Conservation (phyloP, 2,329 filamentous ascomycete genomes). For the Aureobasidium pullulans region DNA sequence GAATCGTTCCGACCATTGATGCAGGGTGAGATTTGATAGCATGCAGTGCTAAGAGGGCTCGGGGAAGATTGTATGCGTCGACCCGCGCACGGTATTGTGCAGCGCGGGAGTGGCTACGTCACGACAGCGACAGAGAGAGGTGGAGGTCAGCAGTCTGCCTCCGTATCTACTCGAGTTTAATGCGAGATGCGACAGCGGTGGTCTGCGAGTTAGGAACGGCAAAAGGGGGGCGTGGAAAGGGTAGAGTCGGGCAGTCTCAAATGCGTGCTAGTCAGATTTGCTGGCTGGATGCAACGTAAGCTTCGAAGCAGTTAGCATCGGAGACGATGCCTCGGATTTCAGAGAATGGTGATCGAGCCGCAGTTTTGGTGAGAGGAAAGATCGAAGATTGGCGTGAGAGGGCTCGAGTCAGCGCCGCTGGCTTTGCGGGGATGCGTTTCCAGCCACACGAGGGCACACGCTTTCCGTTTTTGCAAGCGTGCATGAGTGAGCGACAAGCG, state of each 20-base stretch:
- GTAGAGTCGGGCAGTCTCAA: background rate
- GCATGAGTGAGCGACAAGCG: slow-evolving; percentile 10
- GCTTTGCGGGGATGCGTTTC: slow-evolving; percentile 8
- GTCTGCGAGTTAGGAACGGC: background rate
- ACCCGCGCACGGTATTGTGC: background rate
- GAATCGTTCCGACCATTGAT: background rate
- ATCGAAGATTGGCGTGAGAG: slow-evolving; percentile 7
- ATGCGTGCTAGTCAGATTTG: background rate
- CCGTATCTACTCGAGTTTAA: background rate
- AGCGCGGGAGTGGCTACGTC: background rate
- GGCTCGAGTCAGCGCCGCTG: slow-evolving; percentile 6
- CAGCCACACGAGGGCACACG: slow-evolving; percentile 10
- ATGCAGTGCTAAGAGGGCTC: background rate
- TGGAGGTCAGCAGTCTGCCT: background rate
- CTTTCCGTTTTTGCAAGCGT: slow-evolving; percentile 11
- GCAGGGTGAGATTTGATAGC: slow-evolving; percentile 8
- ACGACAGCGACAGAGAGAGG: background rate
- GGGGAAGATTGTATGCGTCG: background rate
- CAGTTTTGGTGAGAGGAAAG: background rate
- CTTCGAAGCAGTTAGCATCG: slow-evolving; percentile 4
- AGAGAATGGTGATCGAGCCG: slow-evolving; percentile 1
- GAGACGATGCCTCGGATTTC: background rate
- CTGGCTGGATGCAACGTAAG: slow-evolving; percentile 7
- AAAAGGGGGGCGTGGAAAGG: background rate
- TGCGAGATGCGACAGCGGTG: background rate